phyloP scores from a whole-genome alignment of 768 basidiomycete species.

The Boletus speciosus region DNA sequence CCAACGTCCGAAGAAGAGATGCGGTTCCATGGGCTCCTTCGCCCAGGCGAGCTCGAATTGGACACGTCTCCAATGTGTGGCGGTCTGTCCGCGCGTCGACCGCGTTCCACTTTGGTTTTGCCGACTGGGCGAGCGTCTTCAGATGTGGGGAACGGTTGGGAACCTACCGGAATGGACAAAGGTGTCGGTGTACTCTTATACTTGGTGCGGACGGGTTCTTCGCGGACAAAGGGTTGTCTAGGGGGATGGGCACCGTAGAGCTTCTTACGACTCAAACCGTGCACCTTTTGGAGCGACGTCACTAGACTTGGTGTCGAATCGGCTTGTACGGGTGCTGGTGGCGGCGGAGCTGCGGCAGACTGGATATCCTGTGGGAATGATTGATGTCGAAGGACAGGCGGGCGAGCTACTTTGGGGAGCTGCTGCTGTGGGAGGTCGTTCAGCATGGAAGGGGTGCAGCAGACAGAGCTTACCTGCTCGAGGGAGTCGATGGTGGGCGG shows the following conservation, averaged over 20 bases:
- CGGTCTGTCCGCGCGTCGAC: conserved; percentile 20
- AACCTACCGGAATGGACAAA: conserved; percentile 29
- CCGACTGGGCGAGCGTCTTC: conserved; percentile 19
- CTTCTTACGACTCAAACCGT: conserved; percentile 70
- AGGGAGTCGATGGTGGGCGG: background rate
- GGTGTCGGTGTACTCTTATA: conserved; percentile 32
- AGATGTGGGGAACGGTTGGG: conserved; percentile 8
- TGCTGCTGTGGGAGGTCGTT: conserved; percentile 3
- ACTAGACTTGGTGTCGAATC: conserved; percentile 50
- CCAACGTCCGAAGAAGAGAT: conserved; percentile 18
- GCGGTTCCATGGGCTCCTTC: conserved; percentile 21
- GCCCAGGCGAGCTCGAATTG: conserved; percentile 35
- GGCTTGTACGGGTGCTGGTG: conserved; percentile 16
- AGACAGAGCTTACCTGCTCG: conserved; percentile 13
- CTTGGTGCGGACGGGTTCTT: conserved; percentile 41
- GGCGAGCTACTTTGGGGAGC: conserved; percentile 5
- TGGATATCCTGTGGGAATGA: conserved; percentile 28
- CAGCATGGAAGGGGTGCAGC: conserved; percentile 2
- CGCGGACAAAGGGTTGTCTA: conserved; percentile 51
- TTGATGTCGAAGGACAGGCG: conserved; percentile 26
- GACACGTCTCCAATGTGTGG: conserved; percentile 14
- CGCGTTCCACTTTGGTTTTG: conserved; percentile 26
- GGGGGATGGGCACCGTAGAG: conserved; percentile 52
- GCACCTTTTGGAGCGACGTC: conserved; percentile 59
- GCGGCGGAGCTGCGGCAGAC: conserved; percentile 7